phyloP scores from a whole-genome alignment of 2,329 filamentous ascomycete species.

The Neospermospora avenae region DNA sequence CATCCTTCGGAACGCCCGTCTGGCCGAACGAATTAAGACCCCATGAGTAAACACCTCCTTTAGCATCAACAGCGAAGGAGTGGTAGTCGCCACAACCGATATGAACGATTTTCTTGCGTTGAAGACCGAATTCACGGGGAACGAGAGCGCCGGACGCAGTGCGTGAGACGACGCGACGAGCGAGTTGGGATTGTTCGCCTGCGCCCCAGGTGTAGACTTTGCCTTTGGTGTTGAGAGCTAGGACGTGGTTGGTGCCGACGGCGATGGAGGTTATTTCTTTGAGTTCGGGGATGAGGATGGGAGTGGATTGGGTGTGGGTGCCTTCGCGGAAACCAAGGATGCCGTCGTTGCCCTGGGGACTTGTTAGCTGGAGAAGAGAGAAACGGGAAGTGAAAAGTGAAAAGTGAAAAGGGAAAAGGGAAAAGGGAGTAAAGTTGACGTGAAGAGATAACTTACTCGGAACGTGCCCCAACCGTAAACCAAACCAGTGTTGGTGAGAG shows the following conservation, averaged over 20 bases:
- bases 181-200: conserved; percentile 67
- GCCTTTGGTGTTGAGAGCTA: conserved; percentile 56
- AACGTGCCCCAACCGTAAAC: conserved; percentile 87
- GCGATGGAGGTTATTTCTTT: conserved; percentile 53
- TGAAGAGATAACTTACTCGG: conserved; percentile 54
- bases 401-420: no score
- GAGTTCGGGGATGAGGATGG: conserved; percentile 53
- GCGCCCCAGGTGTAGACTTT: conserved; percentile 63
- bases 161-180: conserved; percentile 41
- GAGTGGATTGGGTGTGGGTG: conserved; percentile 32
- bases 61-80: conserved; percentile 69
- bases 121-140: conserved; percentile 34
- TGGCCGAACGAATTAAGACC: conserved; percentile 86
- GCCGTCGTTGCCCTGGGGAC: conserved; percentile 56
- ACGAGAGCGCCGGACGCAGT: conserved; percentile 28
- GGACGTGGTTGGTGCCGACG: conserved; percentile 55
- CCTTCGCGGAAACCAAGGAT: conserved; percentile 51
- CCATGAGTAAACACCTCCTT: conserved; percentile 74
- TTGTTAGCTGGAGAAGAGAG: conserved; percentile 18
- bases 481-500: conserved; percentile 68
- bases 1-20: conserved; percentile 62
- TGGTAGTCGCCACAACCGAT: conserved; percentile 70
- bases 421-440: no score
- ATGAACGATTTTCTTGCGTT: conserved; percentile 29
- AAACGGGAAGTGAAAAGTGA: no score